Conservation (phyloP, 106 monocot genomes). For the Acorus gramineus region DNA sequence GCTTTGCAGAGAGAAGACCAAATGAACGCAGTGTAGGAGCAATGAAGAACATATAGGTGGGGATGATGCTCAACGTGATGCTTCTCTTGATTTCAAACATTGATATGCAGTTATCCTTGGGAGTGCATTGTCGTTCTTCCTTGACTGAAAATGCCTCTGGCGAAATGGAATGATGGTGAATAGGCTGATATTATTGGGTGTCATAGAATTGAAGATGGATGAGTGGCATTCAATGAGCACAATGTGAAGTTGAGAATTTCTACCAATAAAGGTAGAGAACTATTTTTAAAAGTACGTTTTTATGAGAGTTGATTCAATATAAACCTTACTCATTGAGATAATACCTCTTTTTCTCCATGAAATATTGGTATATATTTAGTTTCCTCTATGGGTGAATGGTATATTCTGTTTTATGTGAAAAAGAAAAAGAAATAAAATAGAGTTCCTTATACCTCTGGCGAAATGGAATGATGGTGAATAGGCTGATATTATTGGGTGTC, state of each 20-base stretch:
- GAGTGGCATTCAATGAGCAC: conserved; percentile 68
- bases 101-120: conserved; percentile 32
- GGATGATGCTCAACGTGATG: too few species aligned
- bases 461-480: conserved; percentile 29
- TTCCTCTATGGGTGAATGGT: too few species aligned
- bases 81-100: too few species aligned
- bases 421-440: too few species aligned
- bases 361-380: too few species aligned
- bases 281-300: conserved; percentile 50
- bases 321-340: too few species aligned
- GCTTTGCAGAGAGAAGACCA: too few species aligned
- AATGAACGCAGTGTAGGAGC: too few species aligned
- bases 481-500: conserved; percentile 36
- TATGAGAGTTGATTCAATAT: too few species aligned
- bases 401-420: too few species aligned
- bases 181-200: conserved; percentile 37
- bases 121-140: conserved; percentile 17
- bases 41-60: too few species aligned
- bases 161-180: conserved; percentile 26
- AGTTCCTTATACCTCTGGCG: background rate
- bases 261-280: conserved; percentile 67
- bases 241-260: conserved; percentile 84
- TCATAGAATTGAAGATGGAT: conserved; percentile 74
- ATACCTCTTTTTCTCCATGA: too few species aligned
- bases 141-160: conserved; percentile 38